Percentiles rank a stretch among this genome's conserved stretches.
phyloP scores from a whole-genome alignment of 208 protist species.

The Acanthamoeba culbertsoni region DNA sequence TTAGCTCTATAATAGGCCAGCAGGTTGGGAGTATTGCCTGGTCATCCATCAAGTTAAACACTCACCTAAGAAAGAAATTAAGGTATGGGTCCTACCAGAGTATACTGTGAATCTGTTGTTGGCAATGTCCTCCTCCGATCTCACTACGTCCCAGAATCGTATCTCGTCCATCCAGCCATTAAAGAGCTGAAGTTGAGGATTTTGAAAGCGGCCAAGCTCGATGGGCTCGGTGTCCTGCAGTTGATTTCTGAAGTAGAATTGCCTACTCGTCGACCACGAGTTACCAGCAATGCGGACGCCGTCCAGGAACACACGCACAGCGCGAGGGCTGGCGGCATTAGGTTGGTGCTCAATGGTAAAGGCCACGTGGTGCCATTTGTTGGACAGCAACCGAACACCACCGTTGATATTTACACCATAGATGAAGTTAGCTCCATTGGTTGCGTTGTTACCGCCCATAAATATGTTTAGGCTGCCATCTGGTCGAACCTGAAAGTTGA shows the following conservation, averaged over 20 bases:
- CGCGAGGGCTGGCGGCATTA: neutral
- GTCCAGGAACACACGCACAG: neutral
- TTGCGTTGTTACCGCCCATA: neutral
- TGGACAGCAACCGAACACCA: neutral
- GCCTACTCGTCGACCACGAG: neutral
- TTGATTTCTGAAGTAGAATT: neutral
- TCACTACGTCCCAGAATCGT: neutral
- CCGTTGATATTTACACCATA: conserved; percentile 42
- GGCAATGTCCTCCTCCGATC: neutral
- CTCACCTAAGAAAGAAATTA: neutral
- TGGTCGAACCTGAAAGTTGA: neutral
- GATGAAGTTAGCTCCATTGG: neutral
- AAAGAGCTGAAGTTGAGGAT: neutral
- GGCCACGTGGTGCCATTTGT: conserved; percentile 44
- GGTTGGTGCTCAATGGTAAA: neutral
- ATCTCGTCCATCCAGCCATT: conserved; percentile 56
- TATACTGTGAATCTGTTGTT: neutral
- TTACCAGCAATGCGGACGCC: neutral
- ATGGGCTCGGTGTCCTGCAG: neutral
- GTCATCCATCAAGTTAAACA: neutral
- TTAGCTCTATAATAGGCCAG: conserved; percentile 11
- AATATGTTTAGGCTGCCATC: conserved; percentile 40
- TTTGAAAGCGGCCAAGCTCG: neutral
- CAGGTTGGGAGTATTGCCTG: conserved; percentile 10
- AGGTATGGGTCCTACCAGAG: neutral